These are phyloP conservation scores for Bocquillonia castaneifolia DNA, from an alignment of 441 rosid genomes.

Conservation along the genomic window DNA sequence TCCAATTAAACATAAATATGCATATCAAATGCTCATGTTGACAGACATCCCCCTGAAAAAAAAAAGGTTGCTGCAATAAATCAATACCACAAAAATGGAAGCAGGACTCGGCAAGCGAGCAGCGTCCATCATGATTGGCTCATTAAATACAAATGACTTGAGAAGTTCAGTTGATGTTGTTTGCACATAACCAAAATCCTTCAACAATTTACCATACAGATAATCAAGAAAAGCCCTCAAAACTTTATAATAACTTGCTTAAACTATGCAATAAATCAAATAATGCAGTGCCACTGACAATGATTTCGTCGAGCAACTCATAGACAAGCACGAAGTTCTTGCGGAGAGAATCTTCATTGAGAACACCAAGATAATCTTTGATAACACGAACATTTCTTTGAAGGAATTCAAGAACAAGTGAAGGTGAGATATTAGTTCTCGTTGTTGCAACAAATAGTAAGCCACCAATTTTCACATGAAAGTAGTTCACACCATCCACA, in stretches of 20 bases:
- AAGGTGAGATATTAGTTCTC: slow-evolving; percentile 69
- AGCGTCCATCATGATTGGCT: slow-evolving; percentile 57
- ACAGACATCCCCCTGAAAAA: neutral
- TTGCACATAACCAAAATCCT: slow-evolving; percentile 92
- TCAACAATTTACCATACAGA: no score
- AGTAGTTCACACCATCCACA: slow-evolving; percentile 78
- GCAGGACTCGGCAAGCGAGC: slow-evolving; percentile 69
- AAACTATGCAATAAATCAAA: neutral
- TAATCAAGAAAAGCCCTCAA: no score
- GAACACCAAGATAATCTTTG: slow-evolving; percentile 85
- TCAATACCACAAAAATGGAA: slow-evolving; percentile 64
- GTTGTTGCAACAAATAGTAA: slow-evolving; percentile 81
- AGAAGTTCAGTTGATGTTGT: slow-evolving; percentile 62
- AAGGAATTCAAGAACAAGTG: slow-evolving; percentile 82
- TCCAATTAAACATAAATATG: slow-evolving; percentile 18
- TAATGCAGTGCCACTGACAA: slow-evolving; percentile 41
- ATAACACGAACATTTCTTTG: slow-evolving; percentile 88
- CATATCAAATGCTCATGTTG: neutral
- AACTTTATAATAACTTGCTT: no score
- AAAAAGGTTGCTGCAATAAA: neutral
- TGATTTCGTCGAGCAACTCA: slow-evolving; percentile 81
- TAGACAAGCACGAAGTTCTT: slow-evolving; percentile 85
- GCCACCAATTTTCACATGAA: slow-evolving; percentile 83
- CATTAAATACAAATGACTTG: slow-evolving; percentile 56
- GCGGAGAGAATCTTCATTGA: slow-evolving; percentile 79